A percentile compares a stretch with the other conserved stretches of the same genome.
Evolutionary conservation across 768 basidiomycete genomes (phyloP).

Genomic region (Rhizopogon salebrosus): DNA sequence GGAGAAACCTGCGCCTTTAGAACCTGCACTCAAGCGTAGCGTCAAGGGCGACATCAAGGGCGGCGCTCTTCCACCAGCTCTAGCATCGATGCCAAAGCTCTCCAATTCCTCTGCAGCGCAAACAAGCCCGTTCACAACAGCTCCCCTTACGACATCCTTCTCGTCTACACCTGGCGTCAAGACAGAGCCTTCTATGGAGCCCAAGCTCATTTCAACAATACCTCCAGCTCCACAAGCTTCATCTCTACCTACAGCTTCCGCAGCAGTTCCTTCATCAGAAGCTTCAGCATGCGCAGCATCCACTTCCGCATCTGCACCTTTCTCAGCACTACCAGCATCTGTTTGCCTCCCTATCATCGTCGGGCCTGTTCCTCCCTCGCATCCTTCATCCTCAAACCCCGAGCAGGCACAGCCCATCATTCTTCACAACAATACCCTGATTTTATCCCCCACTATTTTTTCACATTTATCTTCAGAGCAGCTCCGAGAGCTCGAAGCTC

Average conservation of each 20-base stretch:
- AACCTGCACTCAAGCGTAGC: slow-evolving; percentile 67
- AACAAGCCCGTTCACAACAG: slow-evolving; percentile 5
- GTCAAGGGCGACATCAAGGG: slow-evolving; percentile 59
- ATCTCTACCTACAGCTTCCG: slow-evolving; percentile 3
- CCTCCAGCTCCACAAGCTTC: slow-evolving; percentile 9
- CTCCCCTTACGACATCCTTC: slow-evolving; percentile 4
- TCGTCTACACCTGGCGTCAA: slow-evolving; percentile 15
- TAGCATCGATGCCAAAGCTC: slow-evolving; percentile 52
- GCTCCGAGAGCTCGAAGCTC: slow-evolving; percentile 67
- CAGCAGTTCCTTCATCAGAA: slow-evolving; percentile 17
- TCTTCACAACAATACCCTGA: slow-evolving; percentile 76
- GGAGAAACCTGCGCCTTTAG: slow-evolving; percentile 46
- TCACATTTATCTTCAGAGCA: slow-evolving; percentile 69
- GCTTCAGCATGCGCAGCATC: slow-evolving; percentile 11
- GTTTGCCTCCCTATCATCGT: slow-evolving; percentile 77
- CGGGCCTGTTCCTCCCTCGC: slow-evolving; percentile 63
- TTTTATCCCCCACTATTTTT: slow-evolving; percentile 84
- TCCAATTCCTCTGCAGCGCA: neutral
- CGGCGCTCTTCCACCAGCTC: slow-evolving; percentile 57
- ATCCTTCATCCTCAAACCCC: slow-evolving; percentile 39
- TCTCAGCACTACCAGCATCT: slow-evolving; percentile 27
- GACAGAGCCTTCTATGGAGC: slow-evolving; percentile 11
- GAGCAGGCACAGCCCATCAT: slow-evolving; percentile 62
- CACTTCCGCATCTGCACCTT: slow-evolving; percentile 13
- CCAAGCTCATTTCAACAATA: slow-evolving; percentile 5